Conservation (phyloP, 2,329 filamentous ascomycete genomes). For the Apiospora rasikravindrae region DNA sequence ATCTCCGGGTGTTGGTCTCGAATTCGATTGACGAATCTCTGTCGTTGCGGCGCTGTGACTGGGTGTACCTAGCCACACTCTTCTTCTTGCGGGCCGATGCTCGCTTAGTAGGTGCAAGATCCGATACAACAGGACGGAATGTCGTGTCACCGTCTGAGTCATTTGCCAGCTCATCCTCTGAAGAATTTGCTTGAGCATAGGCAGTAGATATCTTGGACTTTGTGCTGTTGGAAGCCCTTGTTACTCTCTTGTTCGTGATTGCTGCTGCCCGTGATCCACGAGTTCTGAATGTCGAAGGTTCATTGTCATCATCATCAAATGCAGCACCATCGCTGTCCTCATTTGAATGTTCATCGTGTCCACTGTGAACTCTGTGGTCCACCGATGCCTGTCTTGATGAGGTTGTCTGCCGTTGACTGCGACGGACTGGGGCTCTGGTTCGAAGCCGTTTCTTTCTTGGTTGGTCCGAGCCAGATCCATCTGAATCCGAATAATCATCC, state of each 20-base stretch:
- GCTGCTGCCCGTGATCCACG: neutral
- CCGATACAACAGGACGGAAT: slow-evolving; percentile 34
- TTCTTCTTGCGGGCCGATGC: slow-evolving; percentile 28
- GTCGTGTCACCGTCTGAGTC: slow-evolving; percentile 27
- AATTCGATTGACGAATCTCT: slow-evolving; percentile 57
- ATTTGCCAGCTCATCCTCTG: slow-evolving; percentile 40
- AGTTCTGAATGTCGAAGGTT: neutral
- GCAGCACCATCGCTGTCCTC: neutral
- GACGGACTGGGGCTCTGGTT: slow-evolving; percentile 17
- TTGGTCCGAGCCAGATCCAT: neutral
- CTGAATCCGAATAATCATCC: neutral
- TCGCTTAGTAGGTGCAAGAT: slow-evolving; percentile 31
- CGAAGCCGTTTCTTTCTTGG: slow-evolving; percentile 4
- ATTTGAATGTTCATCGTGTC: neutral
- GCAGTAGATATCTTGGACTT: slow-evolving; percentile 1
- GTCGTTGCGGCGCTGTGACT: slow-evolving; percentile 26
- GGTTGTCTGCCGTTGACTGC: slow-evolving; percentile 23
- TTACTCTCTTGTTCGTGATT: slow-evolving; percentile 2
- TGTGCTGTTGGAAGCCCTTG: slow-evolving; percentile 14
- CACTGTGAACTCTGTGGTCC: slow-evolving; percentile 7
- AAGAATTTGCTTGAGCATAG: slow-evolving; percentile 24
- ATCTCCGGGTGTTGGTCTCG: slow-evolving; percentile 53
- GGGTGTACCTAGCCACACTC: slow-evolving; percentile 28
- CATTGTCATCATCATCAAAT: slow-evolving; percentile 1
- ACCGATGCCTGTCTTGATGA: slow-evolving; percentile 21